phyloP scores from a whole-genome alignment of 441 rosid genomes.

The Iberis amara region DNA sequence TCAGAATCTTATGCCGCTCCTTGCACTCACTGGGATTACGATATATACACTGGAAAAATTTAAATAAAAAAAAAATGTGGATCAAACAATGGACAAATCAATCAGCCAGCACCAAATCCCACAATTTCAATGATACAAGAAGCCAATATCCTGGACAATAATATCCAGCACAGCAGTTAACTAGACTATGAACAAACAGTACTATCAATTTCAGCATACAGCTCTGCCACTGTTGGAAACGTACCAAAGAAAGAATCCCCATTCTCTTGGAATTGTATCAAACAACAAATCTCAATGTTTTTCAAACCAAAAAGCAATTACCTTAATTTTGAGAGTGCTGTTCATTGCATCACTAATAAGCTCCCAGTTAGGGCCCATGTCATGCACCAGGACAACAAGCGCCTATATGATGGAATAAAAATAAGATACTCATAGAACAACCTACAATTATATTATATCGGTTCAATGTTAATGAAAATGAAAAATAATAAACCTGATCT shows the following conservation, averaged over 20 bases:
- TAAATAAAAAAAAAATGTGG: not conserved
- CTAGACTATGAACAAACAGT: slow-evolving; percentile 16
- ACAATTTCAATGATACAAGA: slow-evolving; percentile 14
- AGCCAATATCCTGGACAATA: slow-evolving; percentile 3
- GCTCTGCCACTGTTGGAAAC: slow-evolving; percentile 13
- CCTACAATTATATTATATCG: not conserved
- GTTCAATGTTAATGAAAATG: slow-evolving; percentile 6
- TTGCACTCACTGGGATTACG: slow-evolving; percentile 91
- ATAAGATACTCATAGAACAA: not conserved
- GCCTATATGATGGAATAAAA: slow-evolving; percentile 44
- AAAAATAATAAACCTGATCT: slow-evolving; percentile 58
- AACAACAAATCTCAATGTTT: slow-evolving; percentile 6
- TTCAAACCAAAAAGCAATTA: slow-evolving; percentile 27
- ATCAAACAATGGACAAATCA: slow-evolving; percentile 18
- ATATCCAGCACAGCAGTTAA: slow-evolving; percentile 12
- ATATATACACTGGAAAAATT: slow-evolving; percentile 55
- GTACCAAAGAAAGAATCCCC: slow-evolving; percentile 6
- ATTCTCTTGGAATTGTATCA: slow-evolving; percentile 3
- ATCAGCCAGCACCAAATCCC: slow-evolving; percentile 16
- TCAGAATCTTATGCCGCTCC: slow-evolving; percentile 82
- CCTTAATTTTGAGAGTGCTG: slow-evolving; percentile 83
- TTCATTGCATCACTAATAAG: slow-evolving; percentile 92
- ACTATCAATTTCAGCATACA: not conserved
- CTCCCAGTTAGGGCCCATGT: slow-evolving; percentile 99
- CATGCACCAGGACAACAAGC: slow-evolving; percentile 93